Conservation (phyloP, 139 green algal species). For the Picochlorum sp. region DNA sequence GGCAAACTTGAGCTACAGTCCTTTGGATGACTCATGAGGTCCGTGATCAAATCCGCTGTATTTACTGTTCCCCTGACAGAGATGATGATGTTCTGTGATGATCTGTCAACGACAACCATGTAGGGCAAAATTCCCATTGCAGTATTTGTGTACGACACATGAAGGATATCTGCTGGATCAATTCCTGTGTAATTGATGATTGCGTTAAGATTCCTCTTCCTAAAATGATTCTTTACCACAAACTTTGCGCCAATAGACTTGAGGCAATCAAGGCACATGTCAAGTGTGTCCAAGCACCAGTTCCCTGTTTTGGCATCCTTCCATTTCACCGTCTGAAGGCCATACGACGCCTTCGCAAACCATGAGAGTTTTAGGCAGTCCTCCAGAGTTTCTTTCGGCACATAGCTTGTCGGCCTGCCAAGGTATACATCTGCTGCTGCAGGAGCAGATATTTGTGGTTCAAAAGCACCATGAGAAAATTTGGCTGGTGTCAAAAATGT, state of each 20-base stretch:
- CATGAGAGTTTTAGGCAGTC: constrained; percentile 16
- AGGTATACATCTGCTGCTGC: background rate
- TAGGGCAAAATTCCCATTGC: constrained; percentile 43
- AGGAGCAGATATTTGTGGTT: background rate
- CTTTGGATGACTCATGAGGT: constrained; percentile 37
- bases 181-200: constrained; percentile 26
- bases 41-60: constrained; percentile 22
- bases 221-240: constrained; percentile 23
- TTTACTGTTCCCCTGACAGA: constrained; percentile 41
- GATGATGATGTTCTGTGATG: constrained; percentile 39
- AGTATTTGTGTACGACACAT: constrained; percentile 24
- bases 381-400: background rate
- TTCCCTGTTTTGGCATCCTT: constrained; percentile 4
- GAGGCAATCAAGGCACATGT: background rate
- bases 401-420: background rate
- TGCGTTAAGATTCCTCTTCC: constrained; percentile 27
- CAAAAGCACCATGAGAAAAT: background rate
- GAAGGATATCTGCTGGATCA: constrained; percentile 21
- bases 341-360: constrained; percentile 26
- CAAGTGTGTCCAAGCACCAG: background rate
- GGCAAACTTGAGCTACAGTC: constrained; percentile 32
- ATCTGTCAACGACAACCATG: constrained; percentile 42
- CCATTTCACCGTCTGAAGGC: constrained; percentile 27
- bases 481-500: background rate
- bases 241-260: background rate